phyloP scores from a whole-genome alignment of 768 basidiomycete genomes.

The Leccinum ochraceum region DNA sequence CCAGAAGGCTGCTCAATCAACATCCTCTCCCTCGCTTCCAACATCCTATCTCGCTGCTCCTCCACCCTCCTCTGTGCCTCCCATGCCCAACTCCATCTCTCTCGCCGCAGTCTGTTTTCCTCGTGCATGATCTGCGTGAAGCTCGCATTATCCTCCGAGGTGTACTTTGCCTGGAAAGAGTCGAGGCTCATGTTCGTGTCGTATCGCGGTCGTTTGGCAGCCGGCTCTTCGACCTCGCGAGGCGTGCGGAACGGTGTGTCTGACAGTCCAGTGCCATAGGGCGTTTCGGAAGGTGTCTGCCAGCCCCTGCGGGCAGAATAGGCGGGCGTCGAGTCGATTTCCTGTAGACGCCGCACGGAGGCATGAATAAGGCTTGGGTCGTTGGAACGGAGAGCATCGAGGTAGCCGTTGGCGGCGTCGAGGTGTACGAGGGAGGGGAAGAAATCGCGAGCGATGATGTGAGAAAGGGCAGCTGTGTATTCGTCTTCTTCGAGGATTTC shows the following conservation, averaged over 20 bases:
- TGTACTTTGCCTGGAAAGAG: slow-evolving; percentile 86
- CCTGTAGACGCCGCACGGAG: slow-evolving; percentile 72
- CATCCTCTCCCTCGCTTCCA: slow-evolving; percentile 68
- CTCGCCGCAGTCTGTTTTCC: slow-evolving; percentile 81
- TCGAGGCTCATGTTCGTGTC: slow-evolving; percentile 72
- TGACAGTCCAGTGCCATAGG: slow-evolving; percentile 55
- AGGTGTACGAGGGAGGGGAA: slow-evolving; percentile 92
- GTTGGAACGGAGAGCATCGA: slow-evolving; percentile 73
- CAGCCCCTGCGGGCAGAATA: slow-evolving; percentile 32
- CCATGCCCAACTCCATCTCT: slow-evolving; percentile 92
- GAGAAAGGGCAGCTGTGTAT: slow-evolving; percentile 86
- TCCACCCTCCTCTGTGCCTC: slow-evolving; percentile 86
- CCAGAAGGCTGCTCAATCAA: slow-evolving; percentile 66
- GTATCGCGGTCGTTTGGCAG: slow-evolving; percentile 58
- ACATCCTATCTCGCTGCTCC: slow-evolving; percentile 59
- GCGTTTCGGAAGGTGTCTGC: slow-evolving; percentile 62
- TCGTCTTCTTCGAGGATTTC: slow-evolving; percentile 88
- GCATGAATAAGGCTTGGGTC: slow-evolving; percentile 77
- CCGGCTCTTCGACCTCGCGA: slow-evolving; percentile 41
- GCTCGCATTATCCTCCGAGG: slow-evolving; percentile 96
- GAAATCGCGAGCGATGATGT: slow-evolving; percentile 96
- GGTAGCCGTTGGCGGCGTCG: slow-evolving; percentile 84
- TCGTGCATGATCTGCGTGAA: slow-evolving; percentile 91
- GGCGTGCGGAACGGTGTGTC: slow-evolving; percentile 67
- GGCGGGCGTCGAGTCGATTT: slow-evolving; percentile 55